These are phyloP conservation scores for Beauveria pseudobassiana DNA, from an alignment of 2,329 filamentous ascomycete species.

Conservation along the genomic window DNA sequence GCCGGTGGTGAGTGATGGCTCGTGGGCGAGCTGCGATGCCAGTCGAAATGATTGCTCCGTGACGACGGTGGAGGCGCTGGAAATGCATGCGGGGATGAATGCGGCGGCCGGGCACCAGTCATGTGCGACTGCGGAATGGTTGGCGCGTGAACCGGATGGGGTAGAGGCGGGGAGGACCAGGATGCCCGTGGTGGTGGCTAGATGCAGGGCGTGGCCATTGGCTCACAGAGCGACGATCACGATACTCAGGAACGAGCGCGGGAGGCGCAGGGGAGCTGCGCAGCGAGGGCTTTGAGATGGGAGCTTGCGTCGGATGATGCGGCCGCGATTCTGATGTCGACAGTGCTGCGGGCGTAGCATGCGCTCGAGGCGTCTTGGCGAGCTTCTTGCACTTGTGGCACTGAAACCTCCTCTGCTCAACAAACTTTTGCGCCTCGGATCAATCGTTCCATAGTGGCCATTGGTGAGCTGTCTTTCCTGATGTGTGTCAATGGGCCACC, in stretches of 20 bases:
- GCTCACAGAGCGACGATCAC: slow-evolving; percentile 17
- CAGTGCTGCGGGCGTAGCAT: slow-evolving; percentile 17
- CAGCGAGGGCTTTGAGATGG: slow-evolving; percentile 17
- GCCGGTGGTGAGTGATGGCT: slow-evolving; percentile 38
- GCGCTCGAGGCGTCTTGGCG: slow-evolving; percentile 36
- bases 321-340: not conserved
- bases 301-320: slow-evolving; percentile 3
- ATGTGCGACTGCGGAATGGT: not conserved
- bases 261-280: slow-evolving; percentile 22
- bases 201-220: slow-evolving; percentile 13
- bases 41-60: not conserved
- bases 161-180: slow-evolving; percentile 11
- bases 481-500: slow-evolving; percentile 54
- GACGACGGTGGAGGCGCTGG: slow-evolving; percentile 26
- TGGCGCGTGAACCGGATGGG: slow-evolving; percentile 9
- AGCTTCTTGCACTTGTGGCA: slow-evolving; percentile 67
- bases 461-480: slow-evolving; percentile 46
- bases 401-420: slow-evolving; percentile 56
- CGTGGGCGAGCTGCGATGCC: slow-evolving; percentile 35
- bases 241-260: slow-evolving; percentile 18
- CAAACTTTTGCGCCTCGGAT: slow-evolving; percentile 50
- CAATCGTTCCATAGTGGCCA: slow-evolving; percentile 42
- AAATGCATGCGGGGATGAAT: slow-evolving; percentile 30
- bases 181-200: slow-evolving; percentile 5
- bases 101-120: slow-evolving; percentile 22